phyloP scores from a whole-genome alignment of 441 rosid species.

The Kokia cookei region DNA sequence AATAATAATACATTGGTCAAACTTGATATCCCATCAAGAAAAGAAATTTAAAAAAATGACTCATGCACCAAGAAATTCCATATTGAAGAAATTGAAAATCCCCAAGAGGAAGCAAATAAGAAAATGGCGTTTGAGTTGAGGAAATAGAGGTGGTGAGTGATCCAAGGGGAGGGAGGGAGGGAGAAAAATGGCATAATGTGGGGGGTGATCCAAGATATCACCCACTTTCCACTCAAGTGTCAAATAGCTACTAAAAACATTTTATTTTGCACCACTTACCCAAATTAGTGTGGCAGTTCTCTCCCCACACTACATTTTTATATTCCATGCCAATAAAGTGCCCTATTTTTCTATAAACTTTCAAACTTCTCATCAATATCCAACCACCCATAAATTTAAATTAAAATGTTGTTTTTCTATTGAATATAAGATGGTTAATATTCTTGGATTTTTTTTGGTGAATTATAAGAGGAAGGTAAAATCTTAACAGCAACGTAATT shows the following conservation, averaged over 20 bases:
- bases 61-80: neutral
- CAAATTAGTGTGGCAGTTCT: neutral
- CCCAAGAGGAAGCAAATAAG: neutral
- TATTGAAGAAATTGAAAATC: neutral
- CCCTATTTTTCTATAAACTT: neutral
- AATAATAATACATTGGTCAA: neutral
- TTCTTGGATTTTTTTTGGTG: too few species aligned
- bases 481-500: too few species aligned
- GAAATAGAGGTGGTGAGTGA: neutral
- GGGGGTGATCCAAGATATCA: neutral
- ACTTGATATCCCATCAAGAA: neutral
- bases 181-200: neutral
- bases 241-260: neutral
- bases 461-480: too few species aligned
- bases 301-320: neutral
- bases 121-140: neutral
- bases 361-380: neutral
- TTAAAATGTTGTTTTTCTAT: too few species aligned
- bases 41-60: neutral
- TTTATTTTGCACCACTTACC: neutral
- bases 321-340: neutral
- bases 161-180: neutral
- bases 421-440: neutral
- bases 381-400: neutral
- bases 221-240: neutral